Base-by-base conservation (phyloP, 768 basidiomycete genomes). In the Mycena leptocephala region DNA sequence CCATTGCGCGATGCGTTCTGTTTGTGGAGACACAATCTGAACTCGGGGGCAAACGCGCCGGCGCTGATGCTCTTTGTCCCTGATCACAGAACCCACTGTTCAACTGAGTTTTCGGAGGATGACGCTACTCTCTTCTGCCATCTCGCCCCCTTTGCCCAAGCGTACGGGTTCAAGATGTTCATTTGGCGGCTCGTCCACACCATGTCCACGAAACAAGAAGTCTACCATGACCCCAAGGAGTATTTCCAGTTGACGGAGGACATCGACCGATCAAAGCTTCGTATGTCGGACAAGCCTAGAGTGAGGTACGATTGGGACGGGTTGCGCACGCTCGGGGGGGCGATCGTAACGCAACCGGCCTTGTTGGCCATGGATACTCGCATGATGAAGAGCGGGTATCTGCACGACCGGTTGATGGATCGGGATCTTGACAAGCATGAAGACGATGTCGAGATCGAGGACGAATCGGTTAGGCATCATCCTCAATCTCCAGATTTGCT, bases 1-100 rank as follows among this genome's bases (percentile, higher is more conserved):
- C 55, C 58, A 0, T 10, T 74, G n/a, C 72, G 72, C 32, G 72
- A 74, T 33, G 72, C 58, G 11, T 67, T 74, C 16, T 74, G 72
- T 33, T 6, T 39, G 32, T 68, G 72, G 72, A 35, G 65, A 62
- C 58, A 74, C 46, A 13, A 4, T 1, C 22, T 74, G 32, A 73
- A 35, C 43, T 30, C 51, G 5, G 46, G 30, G 13, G n/a, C 26
- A 10, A 13, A 10, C 1, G 33, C 63, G 24, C 56, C 64, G 1
- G 24, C 37, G 7, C 55, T 59, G 1, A n/a, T 46, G 41, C 48
- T 65, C n/a, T 72, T 65, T 18, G 10, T 72, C 51, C 53, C 56
- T 11, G 51, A 65, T 5, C 6, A 16, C 26, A 20, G 3, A 0
- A 43, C 53, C 24, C 11, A 53, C 5, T 56, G 1, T 55, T 22